Conservation (phyloP, 179 eudicot genomes). For the Silene coronaria region DNA sequence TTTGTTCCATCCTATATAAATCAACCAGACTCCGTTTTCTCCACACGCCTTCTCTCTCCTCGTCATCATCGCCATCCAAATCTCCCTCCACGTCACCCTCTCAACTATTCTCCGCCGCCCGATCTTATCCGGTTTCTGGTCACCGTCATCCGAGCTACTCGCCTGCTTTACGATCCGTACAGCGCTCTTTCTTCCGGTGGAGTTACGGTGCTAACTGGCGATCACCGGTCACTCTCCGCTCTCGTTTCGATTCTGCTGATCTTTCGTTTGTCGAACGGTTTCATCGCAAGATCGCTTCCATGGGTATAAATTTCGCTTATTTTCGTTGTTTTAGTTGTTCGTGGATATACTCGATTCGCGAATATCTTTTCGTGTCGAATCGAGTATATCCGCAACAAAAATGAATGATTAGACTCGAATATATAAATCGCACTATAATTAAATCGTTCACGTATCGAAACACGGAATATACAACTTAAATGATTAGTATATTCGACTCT, state of each 20-base stretch:
- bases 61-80: background rate
- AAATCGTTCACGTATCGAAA: no score
- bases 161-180: background rate
- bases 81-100: background rate
- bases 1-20: background rate
- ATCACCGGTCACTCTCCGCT: constrained; percentile 42
- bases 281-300: constrained; percentile 61
- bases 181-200: background rate
- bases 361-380: no score
- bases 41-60: constrained; percentile 2
- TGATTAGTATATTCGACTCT: background rate
- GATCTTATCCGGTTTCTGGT: background rate
- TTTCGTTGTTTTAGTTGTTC: background rate
- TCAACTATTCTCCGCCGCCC: background rate
- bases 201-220: constrained; percentile 53
- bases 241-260: constrained; percentile 41
- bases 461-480: no score
- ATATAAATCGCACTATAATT: no score
- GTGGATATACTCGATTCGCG: background rate
- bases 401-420: background rate
- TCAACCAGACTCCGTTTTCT: background rate
- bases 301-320: constrained; percentile 45
- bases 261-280: constrained; percentile 52
- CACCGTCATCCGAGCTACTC: background rate
- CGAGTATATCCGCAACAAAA: background rate